A percentile compares a stretch with the other conserved stretches of the same genome.
Evolutionary conservation across 345 rosid species (phyloP).

Genomic region (Linum usitatissimum): DNA sequence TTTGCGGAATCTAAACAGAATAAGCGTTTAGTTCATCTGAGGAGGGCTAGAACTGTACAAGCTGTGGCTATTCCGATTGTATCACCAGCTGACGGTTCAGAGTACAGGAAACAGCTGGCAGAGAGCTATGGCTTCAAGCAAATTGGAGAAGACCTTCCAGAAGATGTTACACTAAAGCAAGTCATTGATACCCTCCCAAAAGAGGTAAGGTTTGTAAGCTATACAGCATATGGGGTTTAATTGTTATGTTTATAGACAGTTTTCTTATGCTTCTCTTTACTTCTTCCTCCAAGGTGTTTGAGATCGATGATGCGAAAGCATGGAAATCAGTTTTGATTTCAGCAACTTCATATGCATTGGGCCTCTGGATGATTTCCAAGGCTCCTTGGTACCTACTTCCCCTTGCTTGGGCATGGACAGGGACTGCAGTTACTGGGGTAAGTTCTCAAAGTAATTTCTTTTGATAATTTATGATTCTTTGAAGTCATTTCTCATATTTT

Average conservation of each 20-base stretch:
- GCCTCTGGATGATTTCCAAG: conserved; percentile 73
- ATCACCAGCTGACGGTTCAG: conserved; percentile 42
- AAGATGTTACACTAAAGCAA: conserved; percentile 58
- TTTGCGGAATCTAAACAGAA: conserved; percentile 28
- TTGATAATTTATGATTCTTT: not conserved
- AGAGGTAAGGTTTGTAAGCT: conserved; percentile 32
- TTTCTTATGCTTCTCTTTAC: conserved; percentile 3
- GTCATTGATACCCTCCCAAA: conserved; percentile 70
- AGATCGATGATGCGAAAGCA: conserved; percentile 75
- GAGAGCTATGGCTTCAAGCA: conserved; percentile 73
- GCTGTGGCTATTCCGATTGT: conserved; percentile 62
- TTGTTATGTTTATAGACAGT: not conserved
- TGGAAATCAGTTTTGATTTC: conserved; percentile 80
- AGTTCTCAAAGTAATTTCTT: conserved; percentile 11
- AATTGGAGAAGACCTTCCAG: conserved; percentile 87
- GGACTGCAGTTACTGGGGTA: conserved; percentile 89
- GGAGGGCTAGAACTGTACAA: conserved; percentile 31
- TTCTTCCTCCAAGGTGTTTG: conserved; percentile 53
- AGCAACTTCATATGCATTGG: conserved; percentile 64
- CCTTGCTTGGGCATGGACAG: conserved; percentile 96
- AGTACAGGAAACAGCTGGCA: conserved; percentile 53
- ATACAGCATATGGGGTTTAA: not conserved
- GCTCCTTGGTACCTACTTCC: conserved; percentile 94
- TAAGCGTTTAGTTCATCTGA: conserved; percentile 20
- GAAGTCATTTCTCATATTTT: conserved; percentile 9